Conservation (phyloP, 192 early-diverging fungal genomes). For the Coemansia sp. region DNA sequence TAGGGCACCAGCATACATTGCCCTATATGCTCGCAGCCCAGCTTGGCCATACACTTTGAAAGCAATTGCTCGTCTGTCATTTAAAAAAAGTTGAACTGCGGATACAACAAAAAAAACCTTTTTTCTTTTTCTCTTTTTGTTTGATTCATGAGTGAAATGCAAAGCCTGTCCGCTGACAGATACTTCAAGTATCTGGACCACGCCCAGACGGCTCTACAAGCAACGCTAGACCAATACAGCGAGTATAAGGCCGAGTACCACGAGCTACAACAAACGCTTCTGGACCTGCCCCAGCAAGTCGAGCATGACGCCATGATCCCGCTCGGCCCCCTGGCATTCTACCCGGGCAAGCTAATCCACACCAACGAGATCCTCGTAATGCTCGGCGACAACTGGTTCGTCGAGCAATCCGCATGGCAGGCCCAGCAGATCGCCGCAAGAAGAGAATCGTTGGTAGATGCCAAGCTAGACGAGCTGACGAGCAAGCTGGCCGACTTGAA, state of each 20-base stretch:
- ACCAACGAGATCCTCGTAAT: slow-evolving; percentile 90
- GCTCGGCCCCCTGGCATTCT: slow-evolving; percentile 82
- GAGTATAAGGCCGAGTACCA: slow-evolving; percentile 39
- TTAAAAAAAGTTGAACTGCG: too few species aligned
- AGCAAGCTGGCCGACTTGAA: slow-evolving; percentile 17
- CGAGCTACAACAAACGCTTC: slow-evolving; percentile 28
- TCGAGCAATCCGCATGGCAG: slow-evolving; percentile 71
- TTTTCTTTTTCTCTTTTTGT: neutral
- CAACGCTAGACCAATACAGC: slow-evolving; percentile 21
- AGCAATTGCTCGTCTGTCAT: slow-evolving; percentile 25
- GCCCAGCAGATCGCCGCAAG: slow-evolving; percentile 71
- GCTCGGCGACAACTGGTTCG: slow-evolving; percentile 94
- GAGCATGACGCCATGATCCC: slow-evolving; percentile 62
- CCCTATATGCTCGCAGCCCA: slow-evolving; percentile 15
- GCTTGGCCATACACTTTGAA: slow-evolving; percentile 19
- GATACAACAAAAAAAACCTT: neutral
- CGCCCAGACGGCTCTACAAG: slow-evolving; percentile 1
- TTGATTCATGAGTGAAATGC: slow-evolving; percentile 8
- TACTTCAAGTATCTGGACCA: slow-evolving; percentile 23
- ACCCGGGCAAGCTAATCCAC: slow-evolving; percentile 80
- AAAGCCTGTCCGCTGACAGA: neutral
- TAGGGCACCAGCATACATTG: slow-evolving; percentile 38
- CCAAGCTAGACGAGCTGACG: slow-evolving; percentile 15
- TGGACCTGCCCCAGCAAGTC: slow-evolving; percentile 21
- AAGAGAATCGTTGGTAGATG: slow-evolving; percentile 45